These are phyloP conservation scores for Cyclotella choctawhatcheeana DNA, from an alignment of 108 stramenopile species.

Conservation along the genomic window DNA sequence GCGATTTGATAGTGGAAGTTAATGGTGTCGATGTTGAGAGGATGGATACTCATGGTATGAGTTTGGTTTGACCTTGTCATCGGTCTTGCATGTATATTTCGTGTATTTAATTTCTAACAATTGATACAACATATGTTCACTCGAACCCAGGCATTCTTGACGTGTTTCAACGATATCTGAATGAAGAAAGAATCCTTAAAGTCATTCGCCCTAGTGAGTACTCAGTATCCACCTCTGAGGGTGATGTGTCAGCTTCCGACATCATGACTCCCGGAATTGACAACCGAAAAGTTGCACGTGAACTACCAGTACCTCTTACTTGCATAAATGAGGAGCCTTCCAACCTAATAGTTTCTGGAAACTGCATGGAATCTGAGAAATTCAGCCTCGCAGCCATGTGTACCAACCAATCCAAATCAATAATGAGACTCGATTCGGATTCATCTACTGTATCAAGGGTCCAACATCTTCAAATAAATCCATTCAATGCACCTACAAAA, in stretches of 20 bases:
- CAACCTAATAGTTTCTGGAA: background rate
- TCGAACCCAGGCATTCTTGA: conserved; percentile 3
- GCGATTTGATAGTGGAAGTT: conserved; percentile 59
- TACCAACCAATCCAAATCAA: background rate
- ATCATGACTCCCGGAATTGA: background rate
- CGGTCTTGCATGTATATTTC: too few relatives aligned
- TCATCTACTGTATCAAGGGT: background rate
- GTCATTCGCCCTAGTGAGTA: background rate
- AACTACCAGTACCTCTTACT: background rate
- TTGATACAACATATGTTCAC: background rate
- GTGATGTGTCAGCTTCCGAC: background rate
- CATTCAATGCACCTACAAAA: background rate
- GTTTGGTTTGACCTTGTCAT: too few relatives aligned
- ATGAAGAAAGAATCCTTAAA: background rate
- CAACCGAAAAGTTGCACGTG: background rate
- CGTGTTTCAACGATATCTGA: background rate
- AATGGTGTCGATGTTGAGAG: conserved; percentile 50
- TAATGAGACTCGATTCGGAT: background rate
- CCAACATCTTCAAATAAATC: background rate
- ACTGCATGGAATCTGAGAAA: background rate
- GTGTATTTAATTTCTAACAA: background rate
- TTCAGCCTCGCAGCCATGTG: background rate
- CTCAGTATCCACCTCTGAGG: background rate
- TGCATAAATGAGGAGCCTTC: background rate
- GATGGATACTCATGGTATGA: conserved; percentile 22